Percentiles rank a stretch among this genome's conserved stretches.
These are phyloP conservation scores for Nicotiana benthamiana DNA, from an alignment of 257 asterid species.

Conservation along the genomic window DNA sequence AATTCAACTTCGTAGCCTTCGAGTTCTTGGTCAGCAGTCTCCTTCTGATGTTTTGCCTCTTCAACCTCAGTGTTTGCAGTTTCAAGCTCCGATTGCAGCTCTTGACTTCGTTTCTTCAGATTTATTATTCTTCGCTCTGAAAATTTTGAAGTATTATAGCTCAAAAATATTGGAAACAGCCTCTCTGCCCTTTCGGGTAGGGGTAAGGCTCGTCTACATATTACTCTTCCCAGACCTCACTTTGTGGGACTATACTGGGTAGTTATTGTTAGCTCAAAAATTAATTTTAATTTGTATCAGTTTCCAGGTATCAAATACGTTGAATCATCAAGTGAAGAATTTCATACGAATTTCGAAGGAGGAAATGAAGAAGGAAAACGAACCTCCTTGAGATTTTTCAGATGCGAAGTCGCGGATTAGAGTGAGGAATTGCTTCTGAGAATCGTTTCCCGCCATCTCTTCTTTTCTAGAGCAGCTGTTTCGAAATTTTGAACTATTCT, in stretches of 20 bases:
- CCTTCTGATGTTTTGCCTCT: constrained; percentile 51
- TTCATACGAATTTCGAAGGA: background rate
- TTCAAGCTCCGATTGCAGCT: constrained; percentile 46
- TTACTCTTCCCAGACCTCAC: too few relatives aligned
- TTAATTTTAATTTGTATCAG: background rate
- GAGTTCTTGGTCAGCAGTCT: constrained; percentile 58
- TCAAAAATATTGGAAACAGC: too few relatives aligned
- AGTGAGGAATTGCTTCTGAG: constrained; percentile 50
- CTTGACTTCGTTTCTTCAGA: constrained; percentile 52
- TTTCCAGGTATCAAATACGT: background rate
- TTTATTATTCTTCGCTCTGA: constrained; percentile 50
- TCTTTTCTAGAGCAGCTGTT: background rate
- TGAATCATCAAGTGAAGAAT: background rate
- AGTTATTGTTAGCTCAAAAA: background rate
- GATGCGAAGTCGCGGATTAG: constrained; percentile 60
- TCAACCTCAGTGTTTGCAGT: constrained; percentile 45
- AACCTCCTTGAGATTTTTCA: constrained; percentile 82
- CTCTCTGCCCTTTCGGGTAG: too few relatives aligned
- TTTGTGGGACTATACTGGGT: too few relatives aligned
- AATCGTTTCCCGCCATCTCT: constrained; percentile 78
- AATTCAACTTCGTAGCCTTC: constrained; percentile 68
- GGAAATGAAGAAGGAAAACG: background rate
- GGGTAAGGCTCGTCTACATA: too few relatives aligned
- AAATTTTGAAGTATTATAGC: background rate
- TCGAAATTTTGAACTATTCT: background rate